Base-by-base conservation (phyloP, 148 eudicot genomes). In the Amaranthus cruentus region DNA sequence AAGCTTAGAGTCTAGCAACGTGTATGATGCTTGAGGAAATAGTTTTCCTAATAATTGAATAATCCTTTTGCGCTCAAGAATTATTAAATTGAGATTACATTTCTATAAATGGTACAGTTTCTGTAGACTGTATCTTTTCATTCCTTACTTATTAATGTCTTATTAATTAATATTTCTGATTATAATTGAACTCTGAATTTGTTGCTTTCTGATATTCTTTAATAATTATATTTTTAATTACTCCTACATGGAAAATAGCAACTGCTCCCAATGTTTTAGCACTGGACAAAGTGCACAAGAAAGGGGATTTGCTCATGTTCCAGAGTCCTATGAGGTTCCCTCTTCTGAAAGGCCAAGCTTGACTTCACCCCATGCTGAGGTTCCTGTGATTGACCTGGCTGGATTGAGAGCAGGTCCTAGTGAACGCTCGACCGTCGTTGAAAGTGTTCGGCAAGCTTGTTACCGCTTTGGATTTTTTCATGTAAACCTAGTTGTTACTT, bases 241-340 rank as follows among this genome's bases (percentile, higher is more conserved):
- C 21, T 61, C 55, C 63, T 6, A 62, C 55, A 83, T 75, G 83
- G 79, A 68, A 48, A 48, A 63, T 55, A 79, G 72, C 15, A 48
- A 75, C 55, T 51, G 56, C 5, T 60, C 82, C 6, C 71, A 76
- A 59, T 55, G 79, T 72, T 85, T 74, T 59, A 84, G 81, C 13
- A 79, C 84, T 74, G 88, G 86, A 47, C 77, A 82, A 67, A 85
- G 85, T 50, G 87, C 91, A 52, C 91, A 80, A 73, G 88, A 85
- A 66, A 82, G 70, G 58, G 84, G 77, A 38, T 56, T 79, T 53
- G 57, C 87, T 8, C 74, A 84, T 72, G 85, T 88, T 3, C 87
- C 88, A 10, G 67, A 80, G 28, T 82, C 83, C 70, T 84, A 85
- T 15, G 73, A 76, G 47, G 60, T 85, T 44, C 79, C 88, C 4